These are phyloP conservation scores for Podila horticola DNA, from an alignment of 192 early-diverging fungal genomes.

Conservation along the genomic window DNA sequence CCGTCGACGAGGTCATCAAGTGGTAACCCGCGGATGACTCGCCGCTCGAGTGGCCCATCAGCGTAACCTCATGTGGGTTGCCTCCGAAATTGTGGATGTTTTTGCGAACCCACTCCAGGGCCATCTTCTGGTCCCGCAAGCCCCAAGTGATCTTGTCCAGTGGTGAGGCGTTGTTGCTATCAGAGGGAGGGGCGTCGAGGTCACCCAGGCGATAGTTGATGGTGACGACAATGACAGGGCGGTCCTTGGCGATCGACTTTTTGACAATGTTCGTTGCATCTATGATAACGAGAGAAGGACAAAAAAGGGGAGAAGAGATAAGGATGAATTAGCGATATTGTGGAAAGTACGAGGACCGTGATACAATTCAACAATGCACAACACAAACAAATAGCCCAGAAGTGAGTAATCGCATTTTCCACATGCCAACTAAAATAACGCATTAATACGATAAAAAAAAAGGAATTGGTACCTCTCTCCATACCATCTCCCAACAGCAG, in stretches of 20 bases:
- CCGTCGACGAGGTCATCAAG: conserved; percentile 6
- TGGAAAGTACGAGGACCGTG: not conserved
- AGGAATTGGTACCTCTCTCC: no score
- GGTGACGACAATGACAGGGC: conserved; percentile 57
- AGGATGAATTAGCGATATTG: not conserved
- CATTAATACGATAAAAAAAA: no score
- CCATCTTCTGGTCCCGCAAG: conserved; percentile 38
- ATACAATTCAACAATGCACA: not conserved
- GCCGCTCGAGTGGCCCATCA: conserved; percentile 50
- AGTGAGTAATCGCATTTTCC: no score
- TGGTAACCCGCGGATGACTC: conserved; percentile 34
- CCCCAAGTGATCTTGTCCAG: conserved; percentile 15
- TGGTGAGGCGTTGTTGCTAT: not conserved
- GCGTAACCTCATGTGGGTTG: conserved; percentile 35
- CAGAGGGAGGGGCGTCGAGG: conserved; percentile 5
- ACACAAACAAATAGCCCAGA: no score
- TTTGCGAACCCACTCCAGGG: conserved; percentile 35
- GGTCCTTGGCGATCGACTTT: conserved; percentile 28
- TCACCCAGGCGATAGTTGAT: conserved; percentile 59
- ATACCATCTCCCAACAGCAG: no score
- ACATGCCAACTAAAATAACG: no score
- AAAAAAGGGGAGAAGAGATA: no score
- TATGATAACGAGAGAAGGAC: not conserved
- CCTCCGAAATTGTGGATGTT: conserved; percentile 47
- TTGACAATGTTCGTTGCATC: conserved; percentile 50